Conservation (phyloP, 495 filamentous ascomycete genomes). For the Bacidia rubella region DNA sequence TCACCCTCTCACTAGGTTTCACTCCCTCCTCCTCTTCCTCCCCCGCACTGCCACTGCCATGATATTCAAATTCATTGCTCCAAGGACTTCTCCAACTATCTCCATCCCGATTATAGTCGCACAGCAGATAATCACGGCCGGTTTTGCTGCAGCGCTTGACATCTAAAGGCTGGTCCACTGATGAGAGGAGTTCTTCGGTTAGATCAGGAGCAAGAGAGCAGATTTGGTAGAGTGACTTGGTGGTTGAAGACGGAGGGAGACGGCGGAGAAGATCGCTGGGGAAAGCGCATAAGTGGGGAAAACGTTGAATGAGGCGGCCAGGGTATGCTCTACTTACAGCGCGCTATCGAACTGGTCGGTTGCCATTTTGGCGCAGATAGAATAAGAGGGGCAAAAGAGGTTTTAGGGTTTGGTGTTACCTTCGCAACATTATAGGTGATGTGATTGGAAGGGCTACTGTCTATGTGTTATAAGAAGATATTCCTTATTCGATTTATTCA, state of each 20-base stretch:
- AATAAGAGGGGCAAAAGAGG: not conserved
- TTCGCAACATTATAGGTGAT: not conserved
- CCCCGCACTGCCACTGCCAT: conserved; percentile 31
- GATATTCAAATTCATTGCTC: conserved; percentile 94
- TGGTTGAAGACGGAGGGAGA: conserved; percentile 82
- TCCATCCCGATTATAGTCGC: conserved; percentile 99
- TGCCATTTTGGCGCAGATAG: conserved; percentile 29
- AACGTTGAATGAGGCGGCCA: conserved; percentile 3
- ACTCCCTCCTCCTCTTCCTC: conserved; percentile 48
- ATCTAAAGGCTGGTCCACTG: conserved; percentile 88
- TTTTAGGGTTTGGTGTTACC: not conserved
- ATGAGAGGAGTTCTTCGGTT: conserved; percentile 93
- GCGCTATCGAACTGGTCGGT: conserved; percentile 48
- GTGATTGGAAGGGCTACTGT: not conserved
- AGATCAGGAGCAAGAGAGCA: conserved; percentile 78
- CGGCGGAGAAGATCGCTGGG: conserved; percentile 92
- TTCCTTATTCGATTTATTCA: too few species aligned
- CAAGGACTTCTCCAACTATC: conserved; percentile 94
- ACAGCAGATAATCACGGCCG: conserved; percentile 90
- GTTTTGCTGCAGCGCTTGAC: conserved; percentile 74
- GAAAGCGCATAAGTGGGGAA: not conserved
- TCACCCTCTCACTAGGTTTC: conserved; percentile 69
- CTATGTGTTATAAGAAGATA: too few species aligned
- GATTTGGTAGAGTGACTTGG: conserved; percentile 69
- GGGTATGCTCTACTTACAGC: conserved; percentile 31